Conservation (phyloP, 2,329 filamentous ascomycete species). For the Diaporthe capsici region DNA sequence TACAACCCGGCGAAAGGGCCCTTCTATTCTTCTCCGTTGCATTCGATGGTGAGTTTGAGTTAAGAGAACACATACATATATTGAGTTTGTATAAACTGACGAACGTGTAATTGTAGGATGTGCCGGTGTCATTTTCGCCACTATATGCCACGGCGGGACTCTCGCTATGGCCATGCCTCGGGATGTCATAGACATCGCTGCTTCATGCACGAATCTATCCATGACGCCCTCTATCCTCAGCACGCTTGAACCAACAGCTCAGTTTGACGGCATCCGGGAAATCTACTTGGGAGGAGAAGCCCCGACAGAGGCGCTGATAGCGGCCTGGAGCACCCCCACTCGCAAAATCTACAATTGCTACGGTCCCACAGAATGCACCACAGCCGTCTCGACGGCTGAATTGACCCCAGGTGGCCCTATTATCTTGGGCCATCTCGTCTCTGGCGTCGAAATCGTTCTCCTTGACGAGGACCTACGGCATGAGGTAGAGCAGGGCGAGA, state of each 20-base stretch:
- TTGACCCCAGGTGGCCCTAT: not conserved
- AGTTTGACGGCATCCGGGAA: not conserved
- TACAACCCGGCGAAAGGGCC: not conserved
- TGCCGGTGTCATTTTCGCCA: not conserved
- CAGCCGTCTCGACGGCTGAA: not conserved
- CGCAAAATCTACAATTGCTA: not conserved
- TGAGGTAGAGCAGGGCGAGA: not conserved
- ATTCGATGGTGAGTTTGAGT: not conserved
- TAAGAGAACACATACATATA: not conserved
- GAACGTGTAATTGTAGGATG: not conserved
- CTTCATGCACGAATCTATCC: not conserved
- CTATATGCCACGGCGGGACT: not conserved
- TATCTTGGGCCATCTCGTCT: not conserved
- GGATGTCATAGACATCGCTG: not conserved
- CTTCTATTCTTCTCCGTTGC: not conserved
- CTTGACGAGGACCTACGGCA: not conserved
- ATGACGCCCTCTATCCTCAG: not conserved
- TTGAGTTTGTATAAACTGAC: not conserved
- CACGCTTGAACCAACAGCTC: not conserved
- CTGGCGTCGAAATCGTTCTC: slow-evolving; percentile 1
- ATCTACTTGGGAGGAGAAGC: not conserved
- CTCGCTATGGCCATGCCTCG: not conserved
- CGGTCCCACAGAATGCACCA: not conserved
- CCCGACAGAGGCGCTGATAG: not conserved
- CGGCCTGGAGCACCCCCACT: not conserved